Base-by-base conservation (phyloP, 257 asterid species). In the Fraxinus quadrangulata region DNA sequence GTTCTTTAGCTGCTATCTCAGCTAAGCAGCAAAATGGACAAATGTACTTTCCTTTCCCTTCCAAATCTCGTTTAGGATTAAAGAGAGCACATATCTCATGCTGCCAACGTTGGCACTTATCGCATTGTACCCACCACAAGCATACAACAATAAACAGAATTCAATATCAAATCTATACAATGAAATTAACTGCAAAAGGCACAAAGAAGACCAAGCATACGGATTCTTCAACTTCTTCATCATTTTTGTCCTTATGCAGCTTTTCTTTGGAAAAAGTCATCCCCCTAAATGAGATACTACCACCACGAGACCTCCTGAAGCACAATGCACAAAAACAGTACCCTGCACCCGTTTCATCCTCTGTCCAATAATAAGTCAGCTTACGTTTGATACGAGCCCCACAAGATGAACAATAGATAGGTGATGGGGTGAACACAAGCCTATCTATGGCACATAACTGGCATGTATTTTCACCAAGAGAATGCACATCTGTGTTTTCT, bases 71-170 rank as follows among this genome's bases (percentile, higher is more conserved):
- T 72, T 81, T 78, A 51, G 85, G 77, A 80, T 90, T 92, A 78
- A 81, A 92, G 40, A 92, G 96, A 51, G 87, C 96, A 71, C 96
- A 92, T 56, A 89, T 82, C 84, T 89, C 94, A 85, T 92, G 97
- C 47, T 89, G 93, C 95, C 96, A 92, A 49, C 75, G 8, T 68
- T 79, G 81, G 30, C 97, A 92, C 83, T 83, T 84, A 79, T 92
- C 89, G 31, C 97, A 92, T 71, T 71, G 87, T 72, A 92, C 96
- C 97, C 97, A 90, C 97, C 90, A 82, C 80, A 83, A 78, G 79
- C 61, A 68, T 28, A 74, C 71, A 54, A 79, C 71, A 68, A 76
- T 68, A 36, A 78, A 69, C 79, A 72, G 33, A 37, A 74, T 74
- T 76, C 40, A 78, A 28, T 26, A 6, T 54, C 63, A 67, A 70